Percentiles rank a stretch among this genome's conserved stretches.
Evolutionary conservation across 495 filamentous ascomycete genomes (phyloP).

Genomic region (Cetradonia linearis): DNA sequence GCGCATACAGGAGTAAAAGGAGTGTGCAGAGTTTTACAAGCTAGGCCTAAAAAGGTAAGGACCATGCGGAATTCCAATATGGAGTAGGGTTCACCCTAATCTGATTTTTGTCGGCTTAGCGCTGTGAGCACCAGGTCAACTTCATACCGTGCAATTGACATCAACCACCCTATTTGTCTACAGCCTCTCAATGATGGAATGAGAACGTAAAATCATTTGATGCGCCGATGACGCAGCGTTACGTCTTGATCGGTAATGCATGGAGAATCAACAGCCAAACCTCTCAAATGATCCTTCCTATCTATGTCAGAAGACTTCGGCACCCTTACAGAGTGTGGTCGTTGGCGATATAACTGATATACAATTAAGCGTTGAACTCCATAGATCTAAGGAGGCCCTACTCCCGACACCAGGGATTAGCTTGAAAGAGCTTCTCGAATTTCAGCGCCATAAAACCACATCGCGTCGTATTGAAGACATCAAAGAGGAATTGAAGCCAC

Average conservation of each 20-base stretch:
- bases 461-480: not conserved
- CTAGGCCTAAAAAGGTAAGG: too few relatives aligned
- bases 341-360: not conserved
- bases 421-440: not conserved
- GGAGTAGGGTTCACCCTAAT: too few relatives aligned
- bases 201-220: not conserved
- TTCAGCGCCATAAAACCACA: not conserved
- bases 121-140: too few relatives aligned
- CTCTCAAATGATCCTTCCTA: not conserved
- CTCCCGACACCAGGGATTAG: not conserved
- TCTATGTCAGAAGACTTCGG: not conserved
- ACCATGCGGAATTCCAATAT: too few relatives aligned
- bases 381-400: not conserved
- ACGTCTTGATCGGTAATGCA: not conserved
- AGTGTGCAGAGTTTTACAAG: too few relatives aligned
- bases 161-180: too few relatives aligned
- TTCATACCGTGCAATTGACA: too few relatives aligned
- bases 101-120: too few relatives aligned
- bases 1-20: too few relatives aligned
- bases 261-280: not conserved
- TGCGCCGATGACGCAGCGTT: not conserved
- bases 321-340: not conserved
- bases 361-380: not conserved
- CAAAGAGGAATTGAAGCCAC: slow-evolving; percentile 2
- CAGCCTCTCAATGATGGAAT: not conserved